Evolutionary conservation across 1,139 yeast genomes (phyloP), one percentile per base, ranked within the genome.

Genomic region (Saccharomycopsis phalli): DNA sequence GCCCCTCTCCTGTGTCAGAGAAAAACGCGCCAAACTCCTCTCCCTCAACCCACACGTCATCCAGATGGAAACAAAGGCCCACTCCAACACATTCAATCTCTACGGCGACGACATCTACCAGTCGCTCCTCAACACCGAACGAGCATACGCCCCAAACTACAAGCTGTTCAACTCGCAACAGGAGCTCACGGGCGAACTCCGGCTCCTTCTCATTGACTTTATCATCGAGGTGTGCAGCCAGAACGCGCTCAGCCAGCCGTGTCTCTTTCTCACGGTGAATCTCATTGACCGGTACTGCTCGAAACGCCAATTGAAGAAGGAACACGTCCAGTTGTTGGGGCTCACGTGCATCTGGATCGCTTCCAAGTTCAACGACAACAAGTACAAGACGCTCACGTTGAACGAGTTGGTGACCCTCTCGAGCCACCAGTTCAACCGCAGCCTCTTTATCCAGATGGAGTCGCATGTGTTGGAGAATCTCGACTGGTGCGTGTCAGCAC

Each of bases 311-410:
- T 26, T 34, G n/a, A 39, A 37, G 35, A 42, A 25, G 29, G 55
- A 51, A 48, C 79, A 76, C 53, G 79, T 74, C 55, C 84, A 80
- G 54, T 61, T 81, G 47, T 62, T 80, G 46, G 88, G 87, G 2
- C 65, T 81, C 46, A 75, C 86, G 21, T 71, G 83, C 48, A 62
- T 81, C 38, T 81, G 91, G 93, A 70, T 80, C 39, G 71, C 82
- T 33, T 74, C 86, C 48, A 81, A 81, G 60, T 78, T 73, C 56
- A 66, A 74, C 58, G 91, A 81, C 55, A 66, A 76, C 42, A 81
- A 81, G 59, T 71, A 71, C 50, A 74, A 74, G 53, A 72, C 78
- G 36, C n/a, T 38, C 11, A 35, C 25, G 17, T 21, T 43, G 5
- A 17, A 32, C n/a, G 37, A 41, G 19, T 18, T 44, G 31, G n/a